phyloP scores from a whole-genome alignment of 2,329 filamentous ascomycete species.

The Colletotrichum tamarilloi region DNA sequence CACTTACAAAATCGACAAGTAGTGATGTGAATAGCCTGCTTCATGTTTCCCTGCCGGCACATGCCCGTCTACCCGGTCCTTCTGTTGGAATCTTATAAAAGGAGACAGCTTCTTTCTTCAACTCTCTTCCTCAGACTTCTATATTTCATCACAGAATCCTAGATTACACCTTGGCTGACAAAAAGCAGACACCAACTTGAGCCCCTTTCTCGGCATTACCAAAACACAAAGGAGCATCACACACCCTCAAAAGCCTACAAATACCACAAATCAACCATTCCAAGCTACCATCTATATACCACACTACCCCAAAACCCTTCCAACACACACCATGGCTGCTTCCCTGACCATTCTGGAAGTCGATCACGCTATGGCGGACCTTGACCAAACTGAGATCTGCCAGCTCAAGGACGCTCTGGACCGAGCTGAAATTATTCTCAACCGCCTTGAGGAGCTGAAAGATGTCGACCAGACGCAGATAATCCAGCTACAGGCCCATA shows the following conservation, averaged over 20 bases:
- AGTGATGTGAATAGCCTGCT: not conserved
- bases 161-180: not conserved
- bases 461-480: constrained; percentile 2
- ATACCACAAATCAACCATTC: not conserved
- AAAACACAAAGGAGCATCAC: not conserved
- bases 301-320: not conserved
- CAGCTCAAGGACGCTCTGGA: not conserved
- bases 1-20: too few relatives aligned
- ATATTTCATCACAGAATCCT: not conserved
- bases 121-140: not conserved
- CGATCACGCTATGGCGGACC: not conserved
- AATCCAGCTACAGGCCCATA: not conserved
- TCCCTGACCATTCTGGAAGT: not conserved
- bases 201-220: not conserved
- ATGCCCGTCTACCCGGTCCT: not conserved
- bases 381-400: constrained; percentile 16
- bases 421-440: not conserved
- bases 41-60: not conserved
- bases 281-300: constrained; percentile 39
- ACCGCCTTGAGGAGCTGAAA: not conserved
- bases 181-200: not conserved
- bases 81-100: not conserved
- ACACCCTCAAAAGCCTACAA: not conserved
- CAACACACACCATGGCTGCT: not conserved
- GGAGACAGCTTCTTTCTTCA: not conserved